These are phyloP conservation scores for Ploettnerulaceae sp. DNA, from an alignment of 2,329 filamentous ascomycete genomes.

Conservation along the genomic window DNA sequence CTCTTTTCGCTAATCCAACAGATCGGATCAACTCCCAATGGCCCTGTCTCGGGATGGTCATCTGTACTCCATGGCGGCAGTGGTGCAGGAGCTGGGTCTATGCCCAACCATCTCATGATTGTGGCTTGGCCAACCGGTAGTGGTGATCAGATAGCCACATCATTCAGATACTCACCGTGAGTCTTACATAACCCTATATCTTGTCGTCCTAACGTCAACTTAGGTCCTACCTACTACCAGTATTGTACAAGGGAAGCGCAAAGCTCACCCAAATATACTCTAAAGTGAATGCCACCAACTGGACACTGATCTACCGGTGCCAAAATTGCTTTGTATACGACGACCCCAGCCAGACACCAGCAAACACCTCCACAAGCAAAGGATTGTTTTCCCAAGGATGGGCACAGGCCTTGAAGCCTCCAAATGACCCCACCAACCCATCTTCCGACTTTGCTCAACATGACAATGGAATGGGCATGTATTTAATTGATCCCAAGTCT, in stretches of 20 bases:
- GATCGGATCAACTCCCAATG: constrained; percentile 41
- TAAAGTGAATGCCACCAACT: constrained; percentile 52
- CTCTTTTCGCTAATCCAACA: constrained; percentile 5
- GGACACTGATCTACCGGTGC: constrained; percentile 62
- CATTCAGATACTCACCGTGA: constrained; percentile 49
- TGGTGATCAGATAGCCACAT: constrained; percentile 47
- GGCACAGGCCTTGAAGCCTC: constrained; percentile 43
- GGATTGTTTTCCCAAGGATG: constrained; percentile 49
- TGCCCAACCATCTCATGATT: constrained; percentile 54
- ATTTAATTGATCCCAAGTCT: constrained; percentile 41
- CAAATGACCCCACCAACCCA: constrained; percentile 39
- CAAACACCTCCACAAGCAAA: constrained; percentile 40
- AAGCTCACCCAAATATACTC: constrained; percentile 56
- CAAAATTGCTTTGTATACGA: constrained; percentile 51
- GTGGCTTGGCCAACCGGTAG: constrained; percentile 51
- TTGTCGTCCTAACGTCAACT: not conserved
- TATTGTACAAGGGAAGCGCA: constrained; percentile 56
- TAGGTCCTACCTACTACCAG: constrained; percentile 54
- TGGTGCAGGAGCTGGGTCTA: constrained; percentile 34
- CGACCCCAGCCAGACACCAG: constrained; percentile 41
- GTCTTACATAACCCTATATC: constrained; percentile 5
- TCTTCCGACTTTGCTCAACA: constrained; percentile 48
- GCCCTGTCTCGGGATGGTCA: constrained; percentile 48
- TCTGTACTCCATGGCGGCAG: constrained; percentile 51
- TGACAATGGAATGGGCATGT: constrained; percentile 50